Evolutionary conservation across 1,284 basidiomycete species (phyloP).

Genomic region (Termitomyces sp.): DNA sequence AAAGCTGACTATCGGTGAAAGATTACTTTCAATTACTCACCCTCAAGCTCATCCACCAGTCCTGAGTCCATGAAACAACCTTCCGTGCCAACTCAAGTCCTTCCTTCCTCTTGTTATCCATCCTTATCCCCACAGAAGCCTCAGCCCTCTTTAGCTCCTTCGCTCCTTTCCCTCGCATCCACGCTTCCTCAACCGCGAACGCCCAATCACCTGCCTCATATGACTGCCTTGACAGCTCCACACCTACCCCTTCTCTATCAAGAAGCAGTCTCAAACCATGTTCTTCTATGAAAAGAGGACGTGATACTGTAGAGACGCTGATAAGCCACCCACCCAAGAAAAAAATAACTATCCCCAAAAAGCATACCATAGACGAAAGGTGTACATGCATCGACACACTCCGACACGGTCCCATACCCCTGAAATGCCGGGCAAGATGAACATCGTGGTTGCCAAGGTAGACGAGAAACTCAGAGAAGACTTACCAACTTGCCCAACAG

Average conservation of each 20-base stretch:
- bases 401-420: conserved; percentile 72
- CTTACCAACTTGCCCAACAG: conserved; percentile 67
- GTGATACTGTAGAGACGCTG: conserved; percentile 43
- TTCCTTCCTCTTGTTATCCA: conserved; percentile 33
- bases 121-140: conserved; percentile 21
- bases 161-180: conserved; percentile 35
- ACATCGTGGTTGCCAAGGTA: not conserved
- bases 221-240: conserved; percentile 54
- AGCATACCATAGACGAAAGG: conserved; percentile 63
- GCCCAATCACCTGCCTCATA: conserved; percentile 75
- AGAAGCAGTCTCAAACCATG: conserved; percentile 66
- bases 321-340: conserved; percentile 2
- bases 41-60: conserved; percentile 19
- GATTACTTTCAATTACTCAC: not conserved
- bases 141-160: conserved; percentile 43
- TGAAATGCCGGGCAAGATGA: conserved; percentile 21
- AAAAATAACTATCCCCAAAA: not conserved
- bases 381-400: conserved; percentile 67
- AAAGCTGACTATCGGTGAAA: conserved; percentile 14
- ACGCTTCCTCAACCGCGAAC: conserved; percentile 49
- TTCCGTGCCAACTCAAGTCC: conserved; percentile 44
- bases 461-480: not conserved
- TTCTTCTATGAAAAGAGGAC: conserved; percentile 76
- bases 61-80: conserved; percentile 46
- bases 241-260: conserved; percentile 52